These are phyloP conservation scores for Orbilia ellipsospora DNA, from an alignment of 2,329 filamentous ascomycete genomes.

Conservation along the genomic window DNA sequence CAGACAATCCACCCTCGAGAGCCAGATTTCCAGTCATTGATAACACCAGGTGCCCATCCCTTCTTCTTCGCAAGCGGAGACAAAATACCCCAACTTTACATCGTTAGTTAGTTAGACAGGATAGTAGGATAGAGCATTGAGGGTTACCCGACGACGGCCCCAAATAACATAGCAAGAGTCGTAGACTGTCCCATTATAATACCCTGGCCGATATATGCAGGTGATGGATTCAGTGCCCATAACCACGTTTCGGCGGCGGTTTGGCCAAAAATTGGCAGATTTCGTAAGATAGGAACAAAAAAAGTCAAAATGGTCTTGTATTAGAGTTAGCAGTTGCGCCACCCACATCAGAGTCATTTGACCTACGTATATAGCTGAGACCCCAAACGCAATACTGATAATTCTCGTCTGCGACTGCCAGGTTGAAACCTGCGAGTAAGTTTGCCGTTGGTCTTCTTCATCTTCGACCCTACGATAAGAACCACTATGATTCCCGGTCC, in stretches of 20 bases:
- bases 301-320: constrained; percentile 82
- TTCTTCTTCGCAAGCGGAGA: constrained; percentile 86
- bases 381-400: constrained; percentile 70
- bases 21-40: constrained; percentile 88
- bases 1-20: constrained; percentile 99
- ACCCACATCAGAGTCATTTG: constrained; percentile 24
- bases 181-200: constrained; percentile 98
- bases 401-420: constrained; percentile 73
- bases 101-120: constrained; percentile 6
- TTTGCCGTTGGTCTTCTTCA: constrained; percentile 19
- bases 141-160: constrained; percentile 75
- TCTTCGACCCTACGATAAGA: constrained; percentile 46
- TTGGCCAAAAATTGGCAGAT: constrained; percentile 85
- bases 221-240: constrained; percentile 94
- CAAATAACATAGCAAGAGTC: constrained; percentile 93
- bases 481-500: constrained; percentile 56
- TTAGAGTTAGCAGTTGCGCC: constrained; percentile 22
- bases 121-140: neutral
- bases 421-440: constrained; percentile 59
- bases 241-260: constrained; percentile 82
- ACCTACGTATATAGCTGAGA: constrained; percentile 69
- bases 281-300: constrained; percentile 85
- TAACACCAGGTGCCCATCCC: constrained; percentile 89
- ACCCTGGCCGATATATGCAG: constrained; percentile 96
- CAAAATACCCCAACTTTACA: constrained; percentile 79